A percentile compares a stretch with the other conserved stretches of the same genome.
phyloP scores from a whole-genome alignment of 805 yeast species.

The Komagataella ulmi region DNA sequence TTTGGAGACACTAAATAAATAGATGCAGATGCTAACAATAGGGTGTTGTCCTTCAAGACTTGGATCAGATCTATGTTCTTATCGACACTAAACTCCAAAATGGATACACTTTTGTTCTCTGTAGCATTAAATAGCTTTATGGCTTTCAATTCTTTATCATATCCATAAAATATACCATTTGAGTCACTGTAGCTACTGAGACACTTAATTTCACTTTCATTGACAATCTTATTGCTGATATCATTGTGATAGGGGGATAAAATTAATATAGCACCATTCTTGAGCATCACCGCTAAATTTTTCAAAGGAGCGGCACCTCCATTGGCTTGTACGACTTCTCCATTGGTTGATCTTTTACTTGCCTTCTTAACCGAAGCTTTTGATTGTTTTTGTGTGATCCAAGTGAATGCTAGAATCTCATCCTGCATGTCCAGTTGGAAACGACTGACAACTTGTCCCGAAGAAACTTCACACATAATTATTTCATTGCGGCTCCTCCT shows the following conservation, averaged over 20 bases:
- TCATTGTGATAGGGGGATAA: slow-evolving; percentile 20
- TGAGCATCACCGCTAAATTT: background rate
- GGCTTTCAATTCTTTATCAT: slow-evolving; percentile 12
- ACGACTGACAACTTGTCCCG: background rate
- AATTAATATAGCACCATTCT: slow-evolving; percentile 1
- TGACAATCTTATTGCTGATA: slow-evolving; percentile 21
- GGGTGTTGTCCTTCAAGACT: slow-evolving; percentile 4
- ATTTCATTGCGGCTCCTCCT: background rate
- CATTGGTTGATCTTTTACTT: background rate
- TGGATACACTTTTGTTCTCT: slow-evolving; percentile 9
- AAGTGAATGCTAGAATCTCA: slow-evolving; percentile 1
- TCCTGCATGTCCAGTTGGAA: background rate
- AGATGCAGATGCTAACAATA: slow-evolving; percentile 15
- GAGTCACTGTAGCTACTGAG: slow-evolving; percentile 16
- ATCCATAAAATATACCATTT: slow-evolving; percentile 11
- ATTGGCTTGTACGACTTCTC: background rate
- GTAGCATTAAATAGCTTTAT: slow-evolving; percentile 7
- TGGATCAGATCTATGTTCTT: slow-evolving; percentile 1
- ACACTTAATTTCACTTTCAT: slow-evolving; percentile 14
- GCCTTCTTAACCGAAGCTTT: background rate
- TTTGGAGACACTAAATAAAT: slow-evolving; percentile 18
- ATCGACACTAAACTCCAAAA: slow-evolving; percentile 15
- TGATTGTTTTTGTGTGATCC: slow-evolving; percentile 1
- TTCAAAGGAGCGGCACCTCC: background rate
- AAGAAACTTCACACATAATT: background rate